Conservation (phyloP, 192 early-diverging fungal genomes). For the Rhizoclosmatium sp. region DNA sequence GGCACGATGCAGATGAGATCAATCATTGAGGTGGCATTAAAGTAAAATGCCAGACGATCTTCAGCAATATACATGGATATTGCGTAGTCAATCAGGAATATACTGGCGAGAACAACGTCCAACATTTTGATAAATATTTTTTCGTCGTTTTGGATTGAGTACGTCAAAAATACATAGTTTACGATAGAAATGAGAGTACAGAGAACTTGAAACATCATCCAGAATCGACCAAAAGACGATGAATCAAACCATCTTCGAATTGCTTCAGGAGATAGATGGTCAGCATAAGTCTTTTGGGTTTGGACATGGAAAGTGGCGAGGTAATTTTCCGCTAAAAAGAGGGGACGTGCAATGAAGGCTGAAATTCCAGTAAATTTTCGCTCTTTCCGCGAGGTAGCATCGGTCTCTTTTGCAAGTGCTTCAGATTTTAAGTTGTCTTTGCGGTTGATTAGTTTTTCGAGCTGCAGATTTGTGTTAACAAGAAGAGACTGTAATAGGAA, state of each 20-base stretch:
- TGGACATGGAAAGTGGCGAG: slow-evolving; percentile 41
- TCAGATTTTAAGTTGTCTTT: slow-evolving; percentile 7
- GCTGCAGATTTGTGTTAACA: not conserved
- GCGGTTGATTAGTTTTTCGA: slow-evolving; percentile 26
- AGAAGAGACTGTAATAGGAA: not conserved
- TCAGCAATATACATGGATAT: slow-evolving; percentile 64
- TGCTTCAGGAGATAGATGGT: slow-evolving; percentile 53
- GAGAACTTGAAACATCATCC: slow-evolving; percentile 65
- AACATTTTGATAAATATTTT: slow-evolving; percentile 52
- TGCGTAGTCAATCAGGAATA: slow-evolving; percentile 58
- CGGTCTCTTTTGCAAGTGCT: not conserved
- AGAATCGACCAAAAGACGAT: slow-evolving; percentile 48
- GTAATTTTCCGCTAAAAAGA: slow-evolving; percentile 54
- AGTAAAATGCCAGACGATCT: slow-evolving; percentile 60
- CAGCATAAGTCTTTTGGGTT: slow-evolving; percentile 53
- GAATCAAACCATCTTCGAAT: slow-evolving; percentile 54
- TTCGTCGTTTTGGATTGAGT: slow-evolving; percentile 33
- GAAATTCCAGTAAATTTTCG: slow-evolving; percentile 2
- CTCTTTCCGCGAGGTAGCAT: not conserved
- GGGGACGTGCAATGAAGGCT: slow-evolving; percentile 26
- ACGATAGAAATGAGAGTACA: slow-evolving; percentile 56
- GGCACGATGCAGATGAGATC: slow-evolving; percentile 63
- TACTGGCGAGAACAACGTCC: slow-evolving; percentile 52
- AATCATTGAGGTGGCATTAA: slow-evolving; percentile 53
- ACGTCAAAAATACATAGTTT: slow-evolving; percentile 63